A percentile compares a stretch with the other conserved stretches of the same genome.
Conservation (phyloP, 192 early-diverging fungal genomes). For the Coemansia sp. region DNA sequence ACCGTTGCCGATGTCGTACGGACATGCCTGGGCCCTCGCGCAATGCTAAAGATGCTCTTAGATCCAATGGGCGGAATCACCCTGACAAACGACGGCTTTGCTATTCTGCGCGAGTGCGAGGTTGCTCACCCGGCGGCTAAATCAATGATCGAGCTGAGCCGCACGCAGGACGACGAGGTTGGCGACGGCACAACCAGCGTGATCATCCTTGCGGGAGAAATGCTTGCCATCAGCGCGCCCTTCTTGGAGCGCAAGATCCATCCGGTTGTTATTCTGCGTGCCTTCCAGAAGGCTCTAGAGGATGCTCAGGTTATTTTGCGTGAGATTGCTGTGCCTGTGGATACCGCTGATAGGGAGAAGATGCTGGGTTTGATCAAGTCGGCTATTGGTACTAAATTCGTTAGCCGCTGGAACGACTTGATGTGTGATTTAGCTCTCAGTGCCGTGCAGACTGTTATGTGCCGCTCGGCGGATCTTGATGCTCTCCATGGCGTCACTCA, state of each 20-base stretch:
- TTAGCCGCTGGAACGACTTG: slow-evolving; percentile 91
- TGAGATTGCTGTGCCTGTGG: slow-evolving; percentile 79
- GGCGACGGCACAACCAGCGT: slow-evolving; percentile 99
- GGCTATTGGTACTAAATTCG: slow-evolving; percentile 96
- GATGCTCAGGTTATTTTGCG: slow-evolving; percentile 85
- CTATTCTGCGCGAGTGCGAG: slow-evolving; percentile 97
- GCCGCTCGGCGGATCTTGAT: slow-evolving; percentile 36
- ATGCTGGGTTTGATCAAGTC: slow-evolving; percentile 92
- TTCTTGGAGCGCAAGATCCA: slow-evolving; percentile 98
- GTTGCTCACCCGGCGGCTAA: slow-evolving; percentile 99
- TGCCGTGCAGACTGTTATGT: slow-evolving; percentile 88
- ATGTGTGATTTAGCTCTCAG: slow-evolving; percentile 97
- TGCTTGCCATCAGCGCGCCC: slow-evolving; percentile 85
- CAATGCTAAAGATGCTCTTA: slow-evolving; percentile 99
- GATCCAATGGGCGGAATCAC: slow-evolving; percentile 99
- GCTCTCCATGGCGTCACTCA: slow-evolving; percentile 3
- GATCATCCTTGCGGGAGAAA: slow-evolving; percentile 98
- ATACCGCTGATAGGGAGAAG: slow-evolving; percentile 78
- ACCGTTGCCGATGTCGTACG: slow-evolving; percentile 98
- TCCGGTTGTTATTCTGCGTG: slow-evolving; percentile 93
- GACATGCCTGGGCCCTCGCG: slow-evolving; percentile 95
- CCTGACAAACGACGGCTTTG: slow-evolving; percentile 98
- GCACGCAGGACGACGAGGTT: slow-evolving; percentile 99
- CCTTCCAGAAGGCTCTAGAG: slow-evolving; percentile 91
- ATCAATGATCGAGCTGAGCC: slow-evolving; percentile 97